Evolutionary conservation across 164 flowering plant genomes (phyloP), one percentile per base, ranked within the genome.

Genomic region (Brasenia schreberi): DNA sequence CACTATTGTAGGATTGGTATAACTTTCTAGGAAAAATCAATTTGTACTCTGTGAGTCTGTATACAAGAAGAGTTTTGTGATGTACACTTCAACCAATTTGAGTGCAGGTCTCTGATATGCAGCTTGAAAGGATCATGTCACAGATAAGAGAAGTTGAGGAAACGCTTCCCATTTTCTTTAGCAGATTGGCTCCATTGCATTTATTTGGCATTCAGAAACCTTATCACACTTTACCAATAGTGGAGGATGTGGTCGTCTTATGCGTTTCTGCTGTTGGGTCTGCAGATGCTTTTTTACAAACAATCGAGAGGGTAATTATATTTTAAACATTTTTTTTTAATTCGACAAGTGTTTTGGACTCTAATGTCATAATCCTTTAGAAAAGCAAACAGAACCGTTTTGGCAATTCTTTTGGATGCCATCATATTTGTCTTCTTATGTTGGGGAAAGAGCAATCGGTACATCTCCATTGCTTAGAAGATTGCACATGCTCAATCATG

Each of bases 251-350:
- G 69, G 71, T 73, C 62, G 69, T 83, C 42, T 77, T 89, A 68
- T 92, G 93, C 72, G 82, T 92, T 60, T 86, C 93, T 73, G 92
- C 86, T 33, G 84, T 92, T 77, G 93, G 90, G 58, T 89, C 74
- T 69, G 77, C 96, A 64, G 64, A 74, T 73, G 84, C 90, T 39
- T 87, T 88, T 68, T 82, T 85, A 45, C 70, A 72, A 70, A 76
- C 65, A 2, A 67, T 87, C 64, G 67, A 75, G 68, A 85, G 79
- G 95, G 96, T 86, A 78, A 49, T 49, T 49, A 9, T 9, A 49
- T 49, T 49, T 9, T 2, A 49, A 49, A 49, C 49, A 49, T 58
- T 14, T 68, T 69, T 27, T 19, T 33, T 1, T 1, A 33, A 1
- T 63, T 45, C 11, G 17, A 7, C 61, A 66, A 63, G 18, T 56